Evolutionary conservation across 2,329 filamentous ascomycete species (phyloP).

Genomic region (Aspergillus sp.): DNA sequence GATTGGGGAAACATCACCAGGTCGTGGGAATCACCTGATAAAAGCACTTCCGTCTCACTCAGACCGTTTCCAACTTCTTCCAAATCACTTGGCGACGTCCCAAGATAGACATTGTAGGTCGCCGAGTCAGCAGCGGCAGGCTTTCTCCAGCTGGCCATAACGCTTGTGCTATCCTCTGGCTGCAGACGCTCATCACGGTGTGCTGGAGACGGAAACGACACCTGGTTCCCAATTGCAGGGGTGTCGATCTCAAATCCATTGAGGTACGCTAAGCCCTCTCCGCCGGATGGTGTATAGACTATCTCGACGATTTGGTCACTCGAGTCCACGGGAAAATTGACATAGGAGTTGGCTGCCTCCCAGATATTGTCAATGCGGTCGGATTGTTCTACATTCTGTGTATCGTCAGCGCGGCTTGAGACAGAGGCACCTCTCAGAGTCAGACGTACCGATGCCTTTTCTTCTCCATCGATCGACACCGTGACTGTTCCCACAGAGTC

Average conservation of each 20-base stretch:
- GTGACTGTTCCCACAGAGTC: background rate
- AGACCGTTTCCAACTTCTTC: background rate
- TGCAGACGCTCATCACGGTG: constrained; percentile 6
- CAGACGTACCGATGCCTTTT: constrained; percentile 4
- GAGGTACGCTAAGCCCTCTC: constrained; percentile 3
- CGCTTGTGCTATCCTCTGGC: background rate
- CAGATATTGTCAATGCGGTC: constrained; percentile 9
- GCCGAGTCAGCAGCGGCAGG: background rate
- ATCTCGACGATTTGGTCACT: constrained; percentile 2
- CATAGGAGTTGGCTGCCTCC: constrained; percentile 8
- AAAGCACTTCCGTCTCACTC: background rate
- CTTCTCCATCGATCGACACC: constrained; percentile 3
- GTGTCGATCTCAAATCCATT: constrained; percentile 13
- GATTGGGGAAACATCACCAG: no score
- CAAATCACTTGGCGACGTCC: background rate
- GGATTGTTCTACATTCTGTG: background rate
- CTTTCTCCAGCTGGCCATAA: constrained; percentile 4
- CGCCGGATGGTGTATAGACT: constrained; percentile 2
- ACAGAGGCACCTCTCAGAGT: background rate
- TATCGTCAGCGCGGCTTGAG: no score
- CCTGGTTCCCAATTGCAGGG: constrained; percentile 2
- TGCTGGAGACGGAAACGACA: constrained; percentile 7
- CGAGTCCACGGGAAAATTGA: constrained; percentile 5
- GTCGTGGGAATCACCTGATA: background rate
- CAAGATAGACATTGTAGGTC: constrained; percentile 8